These are phyloP conservation scores for Exophiala lecanii-corni DNA, from an alignment of 2,329 filamentous ascomycete genomes.

Conservation along the genomic window DNA sequence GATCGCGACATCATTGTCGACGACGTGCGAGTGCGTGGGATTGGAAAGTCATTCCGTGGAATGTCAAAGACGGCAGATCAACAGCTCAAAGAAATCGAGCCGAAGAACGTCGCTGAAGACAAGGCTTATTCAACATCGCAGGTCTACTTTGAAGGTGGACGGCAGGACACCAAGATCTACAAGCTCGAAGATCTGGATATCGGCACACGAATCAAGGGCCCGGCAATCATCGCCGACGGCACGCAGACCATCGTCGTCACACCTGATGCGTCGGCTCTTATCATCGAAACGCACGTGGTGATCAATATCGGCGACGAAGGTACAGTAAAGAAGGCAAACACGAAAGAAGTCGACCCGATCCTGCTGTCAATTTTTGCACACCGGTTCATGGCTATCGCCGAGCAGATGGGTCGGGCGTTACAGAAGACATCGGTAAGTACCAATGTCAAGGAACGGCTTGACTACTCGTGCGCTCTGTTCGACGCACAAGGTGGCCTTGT, in stretches of 20 bases:
- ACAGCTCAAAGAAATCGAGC: constrained; percentile 67
- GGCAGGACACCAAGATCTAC: constrained; percentile 74
- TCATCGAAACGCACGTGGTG: constrained; percentile 82
- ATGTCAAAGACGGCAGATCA: constrained; percentile 77
- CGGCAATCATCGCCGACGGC: constrained; percentile 74
- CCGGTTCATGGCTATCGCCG: constrained; percentile 56
- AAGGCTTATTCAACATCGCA: constrained; percentile 63
- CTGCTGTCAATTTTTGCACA: constrained; percentile 53
- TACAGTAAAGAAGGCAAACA: constrained; percentile 19
- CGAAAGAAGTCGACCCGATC: constrained; percentile 45
- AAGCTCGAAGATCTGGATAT: constrained; percentile 69
- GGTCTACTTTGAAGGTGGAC: constrained; percentile 81
- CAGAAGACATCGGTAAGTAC: constrained; percentile 54
- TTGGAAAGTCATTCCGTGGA: constrained; percentile 80
- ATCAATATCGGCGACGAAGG: constrained; percentile 68
- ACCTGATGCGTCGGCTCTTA: constrained; percentile 67
- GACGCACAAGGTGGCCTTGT: constrained; percentile 67
- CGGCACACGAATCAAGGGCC: constrained; percentile 70
- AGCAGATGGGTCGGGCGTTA: constrained; percentile 55
- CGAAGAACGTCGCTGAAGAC: constrained; percentile 52
- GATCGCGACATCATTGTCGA: constrained; percentile 87
- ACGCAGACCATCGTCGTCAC: constrained; percentile 84
- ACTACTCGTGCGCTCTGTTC: constrained; percentile 74
- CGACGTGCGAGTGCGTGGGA: constrained; percentile 80
- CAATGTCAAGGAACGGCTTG: constrained; percentile 76